Base-by-base conservation (phyloP, 371 early-diverging fungal species). In the Syncephalastrum contaminatum region DNA sequence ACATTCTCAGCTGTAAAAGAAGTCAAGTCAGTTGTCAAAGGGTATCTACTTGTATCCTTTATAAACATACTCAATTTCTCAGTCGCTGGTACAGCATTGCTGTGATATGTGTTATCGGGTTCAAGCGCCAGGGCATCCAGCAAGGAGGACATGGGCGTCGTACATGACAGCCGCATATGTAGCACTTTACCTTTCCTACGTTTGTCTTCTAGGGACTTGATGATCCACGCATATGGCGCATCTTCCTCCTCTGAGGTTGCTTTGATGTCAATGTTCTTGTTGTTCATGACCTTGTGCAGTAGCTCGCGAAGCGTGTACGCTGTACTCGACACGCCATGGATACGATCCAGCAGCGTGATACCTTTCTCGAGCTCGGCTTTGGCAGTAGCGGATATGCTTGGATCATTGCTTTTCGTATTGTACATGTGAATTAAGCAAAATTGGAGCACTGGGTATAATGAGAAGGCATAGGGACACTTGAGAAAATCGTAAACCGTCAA, bases 341-440 rank as follows among this genome's bases (percentile, higher is more conserved):
- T 43, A 13, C 65, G 56, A 4, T 68, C 61, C 19, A 77, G 58
- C 19, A 74, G 24, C 0, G 49, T 53, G 4, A 72, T 57, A 1
- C 75, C 74, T 42, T 60, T 67, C 1, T 64, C 60, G 18, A 77
- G 56, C 57, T 73, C 67, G 10, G 60, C 52, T 42, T 73, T 77
- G 1, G 77, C 77, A 14, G 66, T 60, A 20, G 60, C 47, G 2
- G 77, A 71, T 12, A 77, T 61, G 18, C 64, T 25, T 3, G 61
- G 54, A 21, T 77, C 73, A 1, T 62, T 60, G 40, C 66, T 73
- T 27, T 73, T 73, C 2, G 73, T 64, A 21, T 77, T 77, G 46
- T 73, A 77, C 60, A 77, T 73, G 39, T 65, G 72, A 48, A 77
- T 77, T 30, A 77, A 42, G 41, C 77, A 71, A 46, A 70, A 69